Percentiles rank a stretch among this genome's conserved stretches.
Evolutionary conservation across 1,139 yeast genomes (phyloP).

Genomic region (Hansenula anomala): DNA sequence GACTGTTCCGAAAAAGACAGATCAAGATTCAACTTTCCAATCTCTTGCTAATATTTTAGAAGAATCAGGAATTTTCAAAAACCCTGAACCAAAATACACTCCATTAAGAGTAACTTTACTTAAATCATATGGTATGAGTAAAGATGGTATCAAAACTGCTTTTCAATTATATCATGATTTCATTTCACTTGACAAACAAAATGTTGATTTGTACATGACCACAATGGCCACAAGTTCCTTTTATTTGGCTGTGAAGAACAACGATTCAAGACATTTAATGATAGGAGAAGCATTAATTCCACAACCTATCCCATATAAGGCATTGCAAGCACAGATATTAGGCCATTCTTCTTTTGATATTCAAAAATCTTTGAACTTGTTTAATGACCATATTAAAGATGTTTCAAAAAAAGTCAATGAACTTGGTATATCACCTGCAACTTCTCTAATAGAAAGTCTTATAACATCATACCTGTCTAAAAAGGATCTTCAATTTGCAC

Average conservation of each 20-base stretch:
- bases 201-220: constrained; percentile 31
- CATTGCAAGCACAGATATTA: constrained; percentile 42
- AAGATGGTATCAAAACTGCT: constrained; percentile 33
- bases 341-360: constrained; percentile 41
- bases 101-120: constrained; percentile 19
- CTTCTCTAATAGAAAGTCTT: constrained; percentile 48
- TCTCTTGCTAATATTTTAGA: constrained; percentile 1
- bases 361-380: constrained; percentile 43
- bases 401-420: constrained; percentile 28
- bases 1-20: no score
- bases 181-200: constrained; percentile 32
- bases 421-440: constrained; percentile 39
- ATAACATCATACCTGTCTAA: constrained; percentile 43
- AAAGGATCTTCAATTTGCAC: constrained; percentile 59
- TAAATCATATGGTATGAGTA: constrained; percentile 35
- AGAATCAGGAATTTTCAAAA: constrained; percentile 7
- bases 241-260: constrained; percentile 36
- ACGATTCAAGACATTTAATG: constrained; percentile 27
- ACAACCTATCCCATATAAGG: constrained; percentile 30
- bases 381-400: constrained; percentile 41
- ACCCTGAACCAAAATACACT: constrained; percentile 1
- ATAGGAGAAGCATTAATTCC: constrained; percentile 45
- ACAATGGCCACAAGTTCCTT: constrained; percentile 34
- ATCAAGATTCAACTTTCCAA: not conserved
- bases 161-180: constrained; percentile 45